Evolutionary conservation across 371 early-diverging fungal genomes (phyloP).

Genomic region (Rhizopus microsporus): DNA sequence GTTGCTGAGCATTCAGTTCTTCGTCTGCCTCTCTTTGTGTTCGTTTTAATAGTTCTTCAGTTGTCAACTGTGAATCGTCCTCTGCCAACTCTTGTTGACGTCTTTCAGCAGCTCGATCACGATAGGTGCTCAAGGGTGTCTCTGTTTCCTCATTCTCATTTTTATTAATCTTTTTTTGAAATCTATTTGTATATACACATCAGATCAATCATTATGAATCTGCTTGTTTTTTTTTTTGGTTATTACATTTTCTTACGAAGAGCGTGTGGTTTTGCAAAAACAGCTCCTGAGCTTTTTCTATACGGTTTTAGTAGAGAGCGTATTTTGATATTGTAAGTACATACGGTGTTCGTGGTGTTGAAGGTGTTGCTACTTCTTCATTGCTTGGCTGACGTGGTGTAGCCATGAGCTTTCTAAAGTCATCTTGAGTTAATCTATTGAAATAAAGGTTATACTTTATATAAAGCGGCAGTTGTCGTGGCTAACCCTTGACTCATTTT

Average conservation of each 20-base stretch:
- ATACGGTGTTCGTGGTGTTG: slow-evolving; percentile 51
- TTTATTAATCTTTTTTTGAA: slow-evolving; percentile 19
- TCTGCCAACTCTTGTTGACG: slow-evolving; percentile 60
- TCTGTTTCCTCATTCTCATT: slow-evolving; percentile 13
- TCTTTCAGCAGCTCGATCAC: slow-evolving; percentile 90
- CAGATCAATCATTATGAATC: neutral
- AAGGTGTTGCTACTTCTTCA: slow-evolving; percentile 24
- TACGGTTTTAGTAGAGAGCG: slow-evolving; percentile 13
- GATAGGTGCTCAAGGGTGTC: slow-evolving; percentile 49
- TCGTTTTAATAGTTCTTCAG: slow-evolving; percentile 32
- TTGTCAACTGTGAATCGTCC: slow-evolving; percentile 18
- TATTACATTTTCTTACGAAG: slow-evolving; percentile 44
- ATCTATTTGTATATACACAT: slow-evolving; percentile 1
- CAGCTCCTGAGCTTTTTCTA: slow-evolving; percentile 38
- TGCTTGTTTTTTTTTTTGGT: too few relatives aligned
- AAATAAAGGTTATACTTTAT: neutral
- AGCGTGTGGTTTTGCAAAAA: slow-evolving; percentile 50
- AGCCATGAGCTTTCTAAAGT: slow-evolving; percentile 76
- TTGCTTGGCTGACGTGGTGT: slow-evolving; percentile 64
- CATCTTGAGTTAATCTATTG: slow-evolving; percentile 71
- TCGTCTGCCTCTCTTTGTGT: slow-evolving; percentile 30
- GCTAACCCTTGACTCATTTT: too few relatives aligned
- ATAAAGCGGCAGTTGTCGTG: too few relatives aligned
- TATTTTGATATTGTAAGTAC: neutral
- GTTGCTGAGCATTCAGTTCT: slow-evolving; percentile 48